phyloP scores from a whole-genome alignment of 73 alveolate species.

The Symbiodinium natans region DNA sequence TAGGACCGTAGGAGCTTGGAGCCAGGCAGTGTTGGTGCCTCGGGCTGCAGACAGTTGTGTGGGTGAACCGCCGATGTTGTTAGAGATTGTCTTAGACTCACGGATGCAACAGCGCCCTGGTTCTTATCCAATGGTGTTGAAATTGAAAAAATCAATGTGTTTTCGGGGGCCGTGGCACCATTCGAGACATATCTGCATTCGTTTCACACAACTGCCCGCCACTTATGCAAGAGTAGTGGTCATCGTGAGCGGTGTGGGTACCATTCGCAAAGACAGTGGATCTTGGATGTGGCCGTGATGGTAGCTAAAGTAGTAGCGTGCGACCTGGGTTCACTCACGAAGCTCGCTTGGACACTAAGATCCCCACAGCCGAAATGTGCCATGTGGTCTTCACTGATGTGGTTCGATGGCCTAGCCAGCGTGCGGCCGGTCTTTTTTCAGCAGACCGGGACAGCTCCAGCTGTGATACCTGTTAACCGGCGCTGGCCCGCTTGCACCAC shows the following conservation, averaged over 20 bases:
- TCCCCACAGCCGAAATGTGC: conserved; percentile 53
- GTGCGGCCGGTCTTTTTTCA: background rate
- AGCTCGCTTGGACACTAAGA: background rate
- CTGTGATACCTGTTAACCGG: conserved; percentile 40
- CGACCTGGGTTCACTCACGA: background rate
- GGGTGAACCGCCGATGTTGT: too few relatives aligned
- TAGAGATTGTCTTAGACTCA: too few relatives aligned
- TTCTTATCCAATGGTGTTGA: too few relatives aligned
- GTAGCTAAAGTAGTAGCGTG: background rate
- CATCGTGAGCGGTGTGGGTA: too few relatives aligned
- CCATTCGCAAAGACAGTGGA: background rate
- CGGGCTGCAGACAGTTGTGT: background rate
- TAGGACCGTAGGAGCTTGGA: too few relatives aligned
- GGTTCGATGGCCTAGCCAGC: conserved; percentile 48
- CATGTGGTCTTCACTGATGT: conserved; percentile 65
- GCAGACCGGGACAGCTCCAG: background rate
- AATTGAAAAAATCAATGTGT: too few relatives aligned
- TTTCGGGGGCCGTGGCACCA: too few relatives aligned
- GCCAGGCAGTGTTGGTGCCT: background rate
- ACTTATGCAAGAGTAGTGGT: too few relatives aligned
- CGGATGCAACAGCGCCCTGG: too few relatives aligned
- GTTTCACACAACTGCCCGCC: too few relatives aligned
- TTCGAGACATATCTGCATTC: background rate
- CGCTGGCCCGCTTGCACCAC: conserved; percentile 45
- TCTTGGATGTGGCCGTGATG: background rate